Evolutionary conservation across 306 rosid species (phyloP).

Genomic region (Betula pendula): DNA sequence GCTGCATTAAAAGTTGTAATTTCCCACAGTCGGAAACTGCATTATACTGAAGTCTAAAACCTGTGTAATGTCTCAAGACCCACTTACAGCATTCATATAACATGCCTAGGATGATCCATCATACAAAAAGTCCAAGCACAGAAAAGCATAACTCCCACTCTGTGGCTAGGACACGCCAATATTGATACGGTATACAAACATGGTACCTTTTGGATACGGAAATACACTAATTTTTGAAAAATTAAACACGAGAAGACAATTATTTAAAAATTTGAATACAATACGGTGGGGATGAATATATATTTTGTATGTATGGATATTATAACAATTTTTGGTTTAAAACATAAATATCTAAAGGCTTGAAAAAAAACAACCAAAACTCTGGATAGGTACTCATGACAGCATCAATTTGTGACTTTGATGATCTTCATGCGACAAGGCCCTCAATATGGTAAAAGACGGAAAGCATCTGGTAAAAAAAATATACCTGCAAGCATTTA

Average conservation of each 20-base stretch:
- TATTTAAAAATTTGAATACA: not conserved
- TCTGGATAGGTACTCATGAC: not conserved
- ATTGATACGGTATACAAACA: no score
- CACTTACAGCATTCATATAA: not conserved
- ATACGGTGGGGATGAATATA: not conserved
- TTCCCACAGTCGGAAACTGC: not conserved
- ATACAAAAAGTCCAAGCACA: not conserved
- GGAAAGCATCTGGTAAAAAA: not conserved
- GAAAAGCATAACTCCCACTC: not conserved
- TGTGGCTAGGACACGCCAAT: no score
- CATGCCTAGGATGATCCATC: not conserved
- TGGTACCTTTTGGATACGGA: not conserved
- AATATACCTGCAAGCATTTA: constrained; percentile 92
- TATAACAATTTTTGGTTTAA: not conserved
- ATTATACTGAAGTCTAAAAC: not conserved
- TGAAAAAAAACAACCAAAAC: not conserved
- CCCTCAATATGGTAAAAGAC: not conserved
- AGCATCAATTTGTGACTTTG: not conserved
- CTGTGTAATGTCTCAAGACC: not conserved
- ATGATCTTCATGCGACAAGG: constrained; percentile 13
- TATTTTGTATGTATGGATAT: not conserved
- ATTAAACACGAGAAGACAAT: not conserved
- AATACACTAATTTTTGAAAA: not conserved
- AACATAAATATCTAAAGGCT: not conserved
- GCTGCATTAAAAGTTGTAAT: not conserved